Base-by-base conservation (phyloP, 1,284 basidiomycete genomes). In the Tausonia pullulans region DNA sequence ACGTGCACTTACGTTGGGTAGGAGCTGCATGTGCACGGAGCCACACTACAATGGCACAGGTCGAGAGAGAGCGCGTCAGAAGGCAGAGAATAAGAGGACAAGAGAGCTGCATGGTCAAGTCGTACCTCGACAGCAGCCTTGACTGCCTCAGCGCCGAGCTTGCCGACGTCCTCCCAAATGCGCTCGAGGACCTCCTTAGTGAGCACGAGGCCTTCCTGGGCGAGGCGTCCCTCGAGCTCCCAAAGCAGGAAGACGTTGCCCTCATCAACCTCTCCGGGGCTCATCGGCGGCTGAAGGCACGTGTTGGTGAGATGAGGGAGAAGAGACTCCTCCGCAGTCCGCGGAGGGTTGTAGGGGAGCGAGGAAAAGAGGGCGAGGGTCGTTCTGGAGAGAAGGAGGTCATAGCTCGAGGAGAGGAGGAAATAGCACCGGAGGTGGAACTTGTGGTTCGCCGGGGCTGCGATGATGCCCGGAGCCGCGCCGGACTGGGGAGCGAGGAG, bases 381-480 rank as follows among this genome's bases (percentile, higher is more conserved):
- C 27, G 86, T 85, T 61, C 85, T 82, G 69, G 88, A 90, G 56
- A 97, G 80, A 74, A 85, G 90, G 5, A 95, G 78, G 58, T 81
- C 83, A 58, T 93, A 80, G 45, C 85, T 84, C n/a, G 89, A 87
- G 2, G 82, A 87, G 13, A 91, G 84, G 45, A 98, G 82, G 68
- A 93, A 93, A 74, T 98, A 99, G 3, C 86, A 89, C 50, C 96
- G 84, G 53, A 99, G 81, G 76, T 98, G 96, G 75, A 98, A 98
- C 87, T 93, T 74, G 49, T 67, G 69, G 16, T 63, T 65, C 14
- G 60, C n/a, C 70, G 66, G 58, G 5, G 58, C 41, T 45, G 62
- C 14, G 54, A n/a, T 71, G 63, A 54, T 64, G 56, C 67, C 60
- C 69, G 64, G 49, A 49, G 64, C 65, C 57, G 65, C 56, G 67